Conservation (phyloP, 805 yeast genomes). For the Cyberlindnera galapagoensis region DNA sequence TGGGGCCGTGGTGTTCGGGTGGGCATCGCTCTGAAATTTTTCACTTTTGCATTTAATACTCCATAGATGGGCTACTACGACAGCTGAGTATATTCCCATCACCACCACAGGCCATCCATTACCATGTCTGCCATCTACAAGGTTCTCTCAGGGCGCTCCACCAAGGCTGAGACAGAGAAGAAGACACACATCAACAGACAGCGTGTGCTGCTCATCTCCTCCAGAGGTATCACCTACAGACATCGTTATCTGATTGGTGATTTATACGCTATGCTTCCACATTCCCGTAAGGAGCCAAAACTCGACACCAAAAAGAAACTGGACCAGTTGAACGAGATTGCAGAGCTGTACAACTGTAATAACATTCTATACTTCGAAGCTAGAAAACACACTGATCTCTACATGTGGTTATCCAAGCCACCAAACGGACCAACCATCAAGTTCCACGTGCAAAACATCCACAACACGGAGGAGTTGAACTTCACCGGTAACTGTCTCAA, state of each 20-base stretch:
- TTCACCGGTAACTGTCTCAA: constrained; percentile 94
- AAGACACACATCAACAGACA: constrained; percentile 74
- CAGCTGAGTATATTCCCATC: no score
- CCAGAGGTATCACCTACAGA: constrained; percentile 91
- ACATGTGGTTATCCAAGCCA: constrained; percentile 91
- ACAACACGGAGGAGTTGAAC: constrained; percentile 91
- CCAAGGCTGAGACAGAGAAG: constrained; percentile 30
- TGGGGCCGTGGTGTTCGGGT: no score
- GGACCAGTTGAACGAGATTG: constrained; percentile 86
- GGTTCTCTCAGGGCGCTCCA: constrained; percentile 47
- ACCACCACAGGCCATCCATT: no score
- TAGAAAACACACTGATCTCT: constrained; percentile 91
- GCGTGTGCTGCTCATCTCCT: constrained; percentile 80
- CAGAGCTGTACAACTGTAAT: constrained; percentile 95
- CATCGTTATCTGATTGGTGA: constrained; percentile 92
- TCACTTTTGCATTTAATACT: no score
- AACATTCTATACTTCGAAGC: constrained; percentile 91
- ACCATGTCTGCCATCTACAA: constrained; percentile 69
- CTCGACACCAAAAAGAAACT: constrained; percentile 88
- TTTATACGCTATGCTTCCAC: constrained; percentile 75
- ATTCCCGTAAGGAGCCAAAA: constrained; percentile 93
- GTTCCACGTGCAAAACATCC: constrained; percentile 90
- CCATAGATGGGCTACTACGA: no score
- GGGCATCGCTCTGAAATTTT: no score
- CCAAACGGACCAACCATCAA: constrained; percentile 97